Conservation (phyloP, 805 yeast genomes). For the Candida hungchunana region DNA sequence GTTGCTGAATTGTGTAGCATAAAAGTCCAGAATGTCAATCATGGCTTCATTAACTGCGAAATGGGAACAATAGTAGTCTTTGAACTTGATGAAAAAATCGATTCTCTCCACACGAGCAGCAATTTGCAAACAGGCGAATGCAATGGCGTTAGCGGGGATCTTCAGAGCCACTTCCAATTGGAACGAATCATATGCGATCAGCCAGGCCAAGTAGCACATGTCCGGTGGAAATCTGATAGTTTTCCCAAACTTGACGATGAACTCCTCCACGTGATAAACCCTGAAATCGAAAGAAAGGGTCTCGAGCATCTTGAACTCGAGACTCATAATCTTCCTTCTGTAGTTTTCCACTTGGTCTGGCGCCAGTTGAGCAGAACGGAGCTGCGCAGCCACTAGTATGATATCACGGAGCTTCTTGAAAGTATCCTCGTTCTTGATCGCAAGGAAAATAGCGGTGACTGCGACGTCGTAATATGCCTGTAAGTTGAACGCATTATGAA, state of each 20-base stretch:
- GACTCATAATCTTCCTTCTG: constrained; percentile 48
- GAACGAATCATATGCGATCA: constrained; percentile 68
- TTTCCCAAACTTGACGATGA: constrained; percentile 58
- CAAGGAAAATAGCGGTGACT: constrained; percentile 60
- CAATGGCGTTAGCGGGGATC: constrained; percentile 72
- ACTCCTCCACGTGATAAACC: constrained; percentile 60
- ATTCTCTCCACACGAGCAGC: constrained; percentile 45
- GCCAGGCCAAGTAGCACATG: constrained; percentile 60
- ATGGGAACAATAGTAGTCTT: constrained; percentile 17
- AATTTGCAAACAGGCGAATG: constrained; percentile 61
- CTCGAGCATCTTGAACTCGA: constrained; percentile 74
- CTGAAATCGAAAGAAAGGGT: constrained; percentile 78
- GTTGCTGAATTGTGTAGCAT: constrained; percentile 50
- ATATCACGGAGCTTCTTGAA: constrained; percentile 70
- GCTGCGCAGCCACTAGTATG: constrained; percentile 37
- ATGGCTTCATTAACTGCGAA: constrained; percentile 42
- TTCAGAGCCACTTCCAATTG: constrained; percentile 64
- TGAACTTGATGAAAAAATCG: constrained; percentile 22
- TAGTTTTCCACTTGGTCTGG: constrained; percentile 45
- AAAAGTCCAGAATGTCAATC: constrained; percentile 54
- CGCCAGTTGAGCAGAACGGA: constrained; percentile 27
- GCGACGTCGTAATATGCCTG: constrained; percentile 59
- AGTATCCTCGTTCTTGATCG: constrained; percentile 80
- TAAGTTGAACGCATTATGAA: constrained; percentile 58
- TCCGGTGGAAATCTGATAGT: constrained; percentile 42